A percentile compares a stretch with the other conserved stretches of the same genome.
phyloP scores from a whole-genome alignment of 306 rosid species.

The Sicyos baderoa region DNA sequence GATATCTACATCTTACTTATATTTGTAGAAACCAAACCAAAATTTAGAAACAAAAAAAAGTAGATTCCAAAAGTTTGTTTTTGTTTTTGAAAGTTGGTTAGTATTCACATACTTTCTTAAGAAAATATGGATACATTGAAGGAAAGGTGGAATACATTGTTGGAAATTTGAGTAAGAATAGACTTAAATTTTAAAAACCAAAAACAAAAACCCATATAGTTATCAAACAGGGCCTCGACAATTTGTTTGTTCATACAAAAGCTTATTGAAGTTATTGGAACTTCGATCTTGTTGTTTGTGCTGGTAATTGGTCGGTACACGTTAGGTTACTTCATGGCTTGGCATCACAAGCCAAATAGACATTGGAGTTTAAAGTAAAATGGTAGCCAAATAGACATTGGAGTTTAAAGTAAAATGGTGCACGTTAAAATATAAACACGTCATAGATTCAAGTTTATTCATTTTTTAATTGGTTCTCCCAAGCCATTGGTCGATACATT shows the following conservation, averaged over 20 bases:
- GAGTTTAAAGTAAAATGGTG: neutral
- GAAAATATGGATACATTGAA: too few relatives aligned
- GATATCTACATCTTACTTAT: too few relatives aligned
- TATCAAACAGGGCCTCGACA: too few relatives aligned
- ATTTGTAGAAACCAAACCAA: too few relatives aligned
- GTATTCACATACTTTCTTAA: too few relatives aligned
- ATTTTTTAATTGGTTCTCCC: neutral
- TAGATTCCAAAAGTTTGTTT: too few relatives aligned
- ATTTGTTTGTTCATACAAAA: neutral
- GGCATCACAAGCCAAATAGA: neutral
- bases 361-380: neutral
- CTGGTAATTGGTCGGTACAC: neutral
- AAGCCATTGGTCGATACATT: neutral
- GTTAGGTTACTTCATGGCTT: neutral
- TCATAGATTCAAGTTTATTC: neutral
- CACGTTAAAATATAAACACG: neutral
- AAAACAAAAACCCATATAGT: too few relatives aligned
- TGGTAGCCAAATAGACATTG: neutral
- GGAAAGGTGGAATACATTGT: too few relatives aligned
- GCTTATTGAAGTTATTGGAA: neutral
- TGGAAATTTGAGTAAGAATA: too few relatives aligned
- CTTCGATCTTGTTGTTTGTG: neutral
- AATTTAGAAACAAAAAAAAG: too few relatives aligned
- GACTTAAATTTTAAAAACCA: too few relatives aligned
- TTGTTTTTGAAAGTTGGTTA: too few relatives aligned